Evolutionary conservation across 164 flowering plant species (phyloP).

Genomic region (Paratinospora sagittata): DNA sequence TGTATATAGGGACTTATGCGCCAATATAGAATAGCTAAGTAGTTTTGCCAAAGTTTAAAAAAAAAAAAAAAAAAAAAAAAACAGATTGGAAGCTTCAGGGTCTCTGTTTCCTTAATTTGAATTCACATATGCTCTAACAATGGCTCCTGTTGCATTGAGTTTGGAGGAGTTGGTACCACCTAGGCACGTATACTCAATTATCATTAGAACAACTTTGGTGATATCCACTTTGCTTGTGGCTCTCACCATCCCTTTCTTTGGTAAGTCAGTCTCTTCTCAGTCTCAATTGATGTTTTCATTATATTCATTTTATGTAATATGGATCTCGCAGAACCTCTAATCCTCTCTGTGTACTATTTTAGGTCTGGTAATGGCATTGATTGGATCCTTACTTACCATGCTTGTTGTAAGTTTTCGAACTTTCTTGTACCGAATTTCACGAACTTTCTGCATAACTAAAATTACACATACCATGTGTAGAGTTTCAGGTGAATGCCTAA

Average conservation of each 20-base stretch:
- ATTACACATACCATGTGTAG: no score
- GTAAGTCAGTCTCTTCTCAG: constrained; percentile 37
- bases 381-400: constrained; percentile 91
- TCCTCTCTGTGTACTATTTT: constrained; percentile 4
- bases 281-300: background rate
- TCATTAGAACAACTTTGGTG: constrained; percentile 75
- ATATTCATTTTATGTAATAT: no score
- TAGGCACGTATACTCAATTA: constrained; percentile 44
- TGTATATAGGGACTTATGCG: no score
- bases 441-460: no score
- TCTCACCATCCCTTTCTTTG: constrained; percentile 76
- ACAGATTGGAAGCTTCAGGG: background rate
- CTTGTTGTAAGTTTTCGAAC: constrained; percentile 64
- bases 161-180: constrained; percentile 91
- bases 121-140: constrained; percentile 76
- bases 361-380: constrained; percentile 87
- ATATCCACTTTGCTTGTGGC: constrained; percentile 75
- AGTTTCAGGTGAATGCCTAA: no score
- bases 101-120: constrained; percentile 37
- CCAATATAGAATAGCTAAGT: no score
- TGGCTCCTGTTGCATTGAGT: constrained; percentile 88
- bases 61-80: background rate
- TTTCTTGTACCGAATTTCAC: background rate
- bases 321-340: background rate
- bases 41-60: no score